These are phyloP conservation scores for Calophaca sinica DNA, from an alignment of 306 rosid genomes.

Conservation along the genomic window DNA sequence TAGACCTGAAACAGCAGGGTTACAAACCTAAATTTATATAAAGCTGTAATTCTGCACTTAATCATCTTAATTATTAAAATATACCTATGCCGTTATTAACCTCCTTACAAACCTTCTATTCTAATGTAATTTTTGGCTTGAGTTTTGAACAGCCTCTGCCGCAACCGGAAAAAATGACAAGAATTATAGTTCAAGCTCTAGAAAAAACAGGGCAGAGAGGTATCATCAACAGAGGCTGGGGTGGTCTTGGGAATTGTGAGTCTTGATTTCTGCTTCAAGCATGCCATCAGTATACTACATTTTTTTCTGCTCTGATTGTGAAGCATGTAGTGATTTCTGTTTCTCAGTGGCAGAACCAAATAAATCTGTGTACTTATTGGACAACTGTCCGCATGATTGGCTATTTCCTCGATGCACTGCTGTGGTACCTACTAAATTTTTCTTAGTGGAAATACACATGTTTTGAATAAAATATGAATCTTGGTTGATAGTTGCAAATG, in stretches of 20 bases:
- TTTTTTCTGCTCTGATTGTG: conserved; percentile 39
- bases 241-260: conserved; percentile 93
- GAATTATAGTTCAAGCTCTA: conserved; percentile 76
- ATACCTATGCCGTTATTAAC: conserved; percentile 1
- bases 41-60: conserved; percentile 6
- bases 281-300: conserved; percentile 32
- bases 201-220: conserved; percentile 86
- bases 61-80: conserved; percentile 15
- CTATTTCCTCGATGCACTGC: conserved; percentile 81
- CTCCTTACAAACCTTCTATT: conserved; percentile 29
- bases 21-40: conserved; percentile 26
- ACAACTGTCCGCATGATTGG: conserved; percentile 99
- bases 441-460: conserved; percentile 21
- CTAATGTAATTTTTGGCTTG: conserved; percentile 31
- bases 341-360: conserved; percentile 70
- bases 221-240: conserved; percentile 95
- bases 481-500: conserved; percentile 41
- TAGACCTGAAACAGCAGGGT: conserved; percentile 15
- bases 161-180: conserved; percentile 81
- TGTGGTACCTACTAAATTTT: conserved; percentile 66
- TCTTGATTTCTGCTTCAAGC: conserved; percentile 44
- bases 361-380: conserved; percentile 73
- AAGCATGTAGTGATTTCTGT: conserved; percentile 50
- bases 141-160: conserved; percentile 72
- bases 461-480: conserved; percentile 31